Base-by-base conservation (phyloP, 192 early-diverging fungal genomes). In the Linderina pennispora region DNA sequence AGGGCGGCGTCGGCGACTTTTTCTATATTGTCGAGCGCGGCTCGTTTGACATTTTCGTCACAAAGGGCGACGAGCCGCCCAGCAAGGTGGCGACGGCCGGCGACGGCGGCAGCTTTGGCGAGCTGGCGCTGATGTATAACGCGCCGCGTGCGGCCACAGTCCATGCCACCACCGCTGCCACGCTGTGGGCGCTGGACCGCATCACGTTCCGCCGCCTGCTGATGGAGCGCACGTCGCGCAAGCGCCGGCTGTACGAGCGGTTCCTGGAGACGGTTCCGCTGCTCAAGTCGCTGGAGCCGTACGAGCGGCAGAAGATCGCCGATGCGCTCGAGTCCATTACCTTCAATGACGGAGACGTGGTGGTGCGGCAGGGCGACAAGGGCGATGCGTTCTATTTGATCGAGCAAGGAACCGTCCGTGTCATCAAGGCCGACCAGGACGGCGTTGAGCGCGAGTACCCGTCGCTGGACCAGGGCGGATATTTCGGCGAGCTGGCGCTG, bases 61-160 rank as follows among this genome's bases (percentile, higher is more conserved):
- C 77, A 33, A 83, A 85, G 49, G 67, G 53, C 48, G 66, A 75
- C 13, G 76, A 69, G 5, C 58, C 80, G 2, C 76, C 86, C 4
- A 66, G 75, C 37, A 89, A 86, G 54, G 94, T 97, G 3, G 65
- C 80, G 37, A 74, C 78, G 34, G 95, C 93, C 53, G 85, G 68
- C 5, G 75, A 87, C 7, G 84, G 88, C 33, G 94, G 91, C 37
- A 86, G 83, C 59, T 99, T 99, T 87, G 96, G 96, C 45, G 94
- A 99, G 73, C 78, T 99, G 40, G 96, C 96, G 28, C 78, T 99
- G 9, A 99, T 99, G 96, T 99, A 99, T 73, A 97, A 97, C 56
- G 93, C 92, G 8, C 96, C 96, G 11, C 82, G 96, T 28, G 96
- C 96, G 1, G 96, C 96, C 19, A 96, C 94, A 0, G 87, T 99